phyloP scores from a whole-genome alignment of 2,329 filamentous ascomycete species.

The Phaeosphaeriaceae sp. region DNA sequence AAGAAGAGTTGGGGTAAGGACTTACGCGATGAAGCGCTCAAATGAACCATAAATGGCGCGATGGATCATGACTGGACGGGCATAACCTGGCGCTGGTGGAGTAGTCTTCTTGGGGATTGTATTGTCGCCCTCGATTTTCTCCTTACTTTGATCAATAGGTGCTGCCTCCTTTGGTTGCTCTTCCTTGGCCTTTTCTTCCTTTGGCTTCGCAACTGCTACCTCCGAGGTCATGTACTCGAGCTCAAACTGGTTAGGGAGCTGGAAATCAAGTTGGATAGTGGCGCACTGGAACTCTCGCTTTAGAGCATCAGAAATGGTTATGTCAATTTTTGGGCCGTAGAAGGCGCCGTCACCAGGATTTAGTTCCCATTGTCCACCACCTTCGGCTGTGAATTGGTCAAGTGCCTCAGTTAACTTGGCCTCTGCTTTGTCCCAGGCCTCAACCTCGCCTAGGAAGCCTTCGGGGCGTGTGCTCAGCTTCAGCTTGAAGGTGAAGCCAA shows the following conservation, averaged over 20 bases:
- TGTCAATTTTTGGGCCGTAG: conserved; percentile 98
- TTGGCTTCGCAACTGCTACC: conserved; percentile 50
- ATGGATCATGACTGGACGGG: conserved; percentile 85
- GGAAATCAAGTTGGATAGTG: conserved; percentile 93
- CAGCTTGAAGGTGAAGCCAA: conserved; percentile 90
- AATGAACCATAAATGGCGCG: conserved; percentile 79
- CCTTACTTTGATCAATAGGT: conserved; percentile 27
- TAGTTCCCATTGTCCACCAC: conserved; percentile 78
- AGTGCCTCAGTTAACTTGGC: conserved; percentile 78
- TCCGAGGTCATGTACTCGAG: conserved; percentile 84
- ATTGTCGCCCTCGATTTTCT: conserved; percentile 29
- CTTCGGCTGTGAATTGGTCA: conserved; percentile 68
- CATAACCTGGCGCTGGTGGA: conserved; percentile 60
- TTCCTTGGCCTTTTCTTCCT: conserved; percentile 41
- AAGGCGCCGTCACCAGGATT: conserved; percentile 97
- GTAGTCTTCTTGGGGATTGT: conserved; percentile 20
- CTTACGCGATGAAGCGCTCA: conserved; percentile 67
- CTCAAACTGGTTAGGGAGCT: conserved; percentile 83
- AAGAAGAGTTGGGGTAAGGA: not conserved
- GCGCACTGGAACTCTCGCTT: conserved; percentile 86
- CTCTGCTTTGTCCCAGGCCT: conserved; percentile 90
- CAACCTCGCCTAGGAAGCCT: conserved; percentile 83
- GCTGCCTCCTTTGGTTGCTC: conserved; percentile 35
- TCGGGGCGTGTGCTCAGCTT: conserved; percentile 92
- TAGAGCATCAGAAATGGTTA: conserved; percentile 88